These are phyloP conservation scores for Yarrowia divulgata DNA, from an alignment of 805 yeast species.

Conservation along the genomic window DNA sequence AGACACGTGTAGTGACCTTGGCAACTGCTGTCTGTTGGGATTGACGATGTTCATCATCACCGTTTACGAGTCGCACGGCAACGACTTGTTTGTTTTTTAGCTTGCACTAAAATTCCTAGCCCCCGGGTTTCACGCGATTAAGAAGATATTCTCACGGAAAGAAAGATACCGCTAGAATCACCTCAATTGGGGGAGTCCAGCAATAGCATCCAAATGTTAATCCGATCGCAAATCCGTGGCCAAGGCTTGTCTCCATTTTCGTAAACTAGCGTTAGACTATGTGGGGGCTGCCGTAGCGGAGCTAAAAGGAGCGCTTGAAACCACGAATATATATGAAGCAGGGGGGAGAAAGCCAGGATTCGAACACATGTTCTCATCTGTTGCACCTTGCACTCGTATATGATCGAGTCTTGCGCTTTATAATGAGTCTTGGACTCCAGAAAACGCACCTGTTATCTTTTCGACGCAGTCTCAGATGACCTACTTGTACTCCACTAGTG, in stretches of 20 bases:
- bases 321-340: not conserved
- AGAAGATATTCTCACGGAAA: too few relatives aligned
- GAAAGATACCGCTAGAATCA: not conserved
- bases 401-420: not conserved
- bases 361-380: not conserved
- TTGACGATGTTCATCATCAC: too few relatives aligned
- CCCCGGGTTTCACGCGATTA: not conserved
- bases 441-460: not conserved
- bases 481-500: constrained; percentile 9
- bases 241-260: not conserved
- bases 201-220: not conserved
- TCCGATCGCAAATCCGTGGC: not conserved
- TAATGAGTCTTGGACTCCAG: too few relatives aligned
- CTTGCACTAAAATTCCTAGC: not conserved
- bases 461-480: constrained; percentile 11
- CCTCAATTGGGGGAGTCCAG: not conserved
- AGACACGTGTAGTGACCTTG: too few relatives aligned
- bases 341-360: not conserved
- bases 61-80: constrained; percentile 1
- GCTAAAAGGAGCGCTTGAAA: not conserved
- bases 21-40: too few relatives aligned
- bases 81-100: not conserved
- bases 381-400: not conserved
- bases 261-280: constrained; percentile 24
- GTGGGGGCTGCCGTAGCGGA: constrained; percentile 9